Conservation (phyloP, 768 basidiomycete genomes). For the Suillus discolor region DNA sequence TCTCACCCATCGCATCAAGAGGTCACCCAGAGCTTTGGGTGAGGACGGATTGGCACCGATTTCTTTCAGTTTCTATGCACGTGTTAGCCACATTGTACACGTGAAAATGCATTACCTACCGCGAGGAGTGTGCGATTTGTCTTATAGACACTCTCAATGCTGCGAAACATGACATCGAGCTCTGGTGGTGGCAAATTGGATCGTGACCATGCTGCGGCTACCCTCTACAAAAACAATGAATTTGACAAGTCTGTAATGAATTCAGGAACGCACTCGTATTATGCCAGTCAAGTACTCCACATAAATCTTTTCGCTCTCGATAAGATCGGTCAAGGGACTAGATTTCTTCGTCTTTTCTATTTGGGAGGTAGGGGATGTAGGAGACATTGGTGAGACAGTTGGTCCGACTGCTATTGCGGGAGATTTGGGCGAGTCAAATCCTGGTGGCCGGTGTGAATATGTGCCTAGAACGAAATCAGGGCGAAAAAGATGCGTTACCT, state of each 20-base stretch:
- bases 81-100: slow-evolving; percentile 15
- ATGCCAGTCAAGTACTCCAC: slow-evolving; percentile 88
- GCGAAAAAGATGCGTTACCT: slow-evolving; percentile 21
- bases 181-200: slow-evolving; percentile 91
- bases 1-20: slow-evolving; percentile 96
- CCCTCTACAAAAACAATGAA: slow-evolving; percentile 61
- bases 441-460: slow-evolving; percentile 24
- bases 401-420: slow-evolving; percentile 22
- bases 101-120: slow-evolving; percentile 39
- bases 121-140: slow-evolving; percentile 81
- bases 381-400: slow-evolving; percentile 12
- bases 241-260: slow-evolving; percentile 15
- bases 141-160: slow-evolving; percentile 90
- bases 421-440: slow-evolving; percentile 25
- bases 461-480: slow-evolving; percentile 6
- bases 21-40: slow-evolving; percentile 91
- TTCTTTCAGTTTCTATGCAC: slow-evolving; percentile 83
- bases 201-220: slow-evolving; percentile 97
- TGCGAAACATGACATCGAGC: slow-evolving; percentile 92
- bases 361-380: slow-evolving; percentile 27
- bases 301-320: slow-evolving; percentile 91
- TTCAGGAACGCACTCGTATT: slow-evolving; percentile 70
- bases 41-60: slow-evolving; percentile 92
- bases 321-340: slow-evolving; percentile 89
- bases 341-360: slow-evolving; percentile 60